Evolutionary conservation across 352 stramenopile genomes (phyloP), one percentile per base, ranked within the genome.

Genomic region (Phytophthora macrochlamydospora): DNA sequence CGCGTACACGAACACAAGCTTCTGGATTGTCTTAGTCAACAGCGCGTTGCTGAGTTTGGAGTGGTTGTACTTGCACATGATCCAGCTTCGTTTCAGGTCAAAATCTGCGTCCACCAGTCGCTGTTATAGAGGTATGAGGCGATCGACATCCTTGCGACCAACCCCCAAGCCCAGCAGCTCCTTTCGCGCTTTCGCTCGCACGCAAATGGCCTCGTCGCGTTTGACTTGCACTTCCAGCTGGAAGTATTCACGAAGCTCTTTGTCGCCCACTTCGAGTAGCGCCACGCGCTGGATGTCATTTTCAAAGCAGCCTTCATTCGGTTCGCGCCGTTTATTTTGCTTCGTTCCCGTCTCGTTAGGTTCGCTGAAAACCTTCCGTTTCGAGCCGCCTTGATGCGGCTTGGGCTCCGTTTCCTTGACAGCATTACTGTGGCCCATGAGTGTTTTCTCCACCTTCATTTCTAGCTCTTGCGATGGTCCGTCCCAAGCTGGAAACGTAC

Each of bases 151-250:
- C 5, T 38, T 43, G 28, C 29, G 33, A 12, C 68, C 45, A 31
- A 85, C 57, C 7, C 74, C 76, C 4, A 78, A 71, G 30, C 78
- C 68, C 48, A 83, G 46, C 56, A 85, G 40, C 45, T 72, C 69
- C 62, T 80, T 82, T 11, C 73, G 69, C 38, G 65, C 67, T 43
- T 71, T 77, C 28, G 76, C 61, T 24, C 69, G 70, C 58, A 76
- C 62, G 28, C 59, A 78, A 53, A 79, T 63, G 3, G 77, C 67
- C 53, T 82, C 38, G 30, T 81, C 61, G 11, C 79, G 73, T 46
- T 70, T 78, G 18, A 72, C 54, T 55, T 84, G 70, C 7, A 82
- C 48, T 38, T 84, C 76, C 42, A 82, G 65, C 46, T 74, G 58
- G 38, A 82, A 79, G 35, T 81, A 69, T 45, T 73, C 62, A 24